Conservation (phyloP, 805 yeast genomes). For the Nakazawaea peltata region DNA sequence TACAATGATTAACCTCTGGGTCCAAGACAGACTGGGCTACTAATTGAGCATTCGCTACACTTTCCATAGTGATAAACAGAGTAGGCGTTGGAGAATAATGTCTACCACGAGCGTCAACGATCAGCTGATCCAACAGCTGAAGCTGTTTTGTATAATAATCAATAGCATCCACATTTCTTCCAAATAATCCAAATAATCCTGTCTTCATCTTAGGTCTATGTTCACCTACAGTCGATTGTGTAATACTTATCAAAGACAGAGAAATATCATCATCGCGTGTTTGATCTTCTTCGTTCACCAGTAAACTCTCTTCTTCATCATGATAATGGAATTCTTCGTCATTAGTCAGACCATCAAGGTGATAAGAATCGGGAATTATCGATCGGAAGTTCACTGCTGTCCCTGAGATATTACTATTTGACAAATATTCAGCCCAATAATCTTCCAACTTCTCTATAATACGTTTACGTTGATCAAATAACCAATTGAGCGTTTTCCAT, state of each 20-base stretch:
- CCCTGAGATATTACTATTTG: conserved; percentile 18
- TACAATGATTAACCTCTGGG: conserved; percentile 77
- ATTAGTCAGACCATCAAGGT: background rate
- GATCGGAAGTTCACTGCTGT: conserved; percentile 6
- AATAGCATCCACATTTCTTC: conserved; percentile 73
- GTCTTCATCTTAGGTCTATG: conserved; percentile 55
- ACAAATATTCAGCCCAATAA: conserved; percentile 64
- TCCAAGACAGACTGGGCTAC: conserved; percentile 93
- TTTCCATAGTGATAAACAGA: conserved; percentile 91
- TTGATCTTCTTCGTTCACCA: background rate
- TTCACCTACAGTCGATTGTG: conserved; percentile 12
- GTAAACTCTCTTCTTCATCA: conserved; percentile 6
- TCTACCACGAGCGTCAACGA: conserved; percentile 51
- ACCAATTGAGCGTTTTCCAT: conserved; percentile 67
- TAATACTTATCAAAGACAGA: conserved; percentile 9
- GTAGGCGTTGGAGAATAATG: conserved; percentile 81
- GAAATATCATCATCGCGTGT: conserved; percentile 5
- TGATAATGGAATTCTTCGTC: conserved; percentile 14
- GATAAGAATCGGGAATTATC: conserved; percentile 5
- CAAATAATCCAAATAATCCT: conserved; percentile 57
- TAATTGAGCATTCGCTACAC: conserved; percentile 94
- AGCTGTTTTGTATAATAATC: conserved; percentile 65
- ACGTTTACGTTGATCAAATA: conserved; percentile 51
- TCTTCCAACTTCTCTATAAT: conserved; percentile 55
- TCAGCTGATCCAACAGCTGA: conserved; percentile 63